phyloP scores from a whole-genome alignment of 2,329 filamentous ascomycete genomes.

The Periconia digitata region DNA sequence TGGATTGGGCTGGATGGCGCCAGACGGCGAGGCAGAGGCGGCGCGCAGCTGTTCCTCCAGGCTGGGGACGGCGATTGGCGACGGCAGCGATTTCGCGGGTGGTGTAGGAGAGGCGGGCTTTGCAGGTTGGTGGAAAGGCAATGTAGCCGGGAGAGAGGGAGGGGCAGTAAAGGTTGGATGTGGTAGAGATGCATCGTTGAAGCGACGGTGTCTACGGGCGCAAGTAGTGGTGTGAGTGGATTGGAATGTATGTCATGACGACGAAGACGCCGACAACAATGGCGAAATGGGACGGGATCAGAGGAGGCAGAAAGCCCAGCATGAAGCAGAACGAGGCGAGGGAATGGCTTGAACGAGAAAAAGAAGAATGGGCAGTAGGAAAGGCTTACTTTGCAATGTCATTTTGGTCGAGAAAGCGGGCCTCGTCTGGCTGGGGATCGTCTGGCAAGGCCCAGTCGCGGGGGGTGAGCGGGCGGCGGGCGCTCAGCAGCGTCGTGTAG shows the following conservation, averaged over 20 bases:
- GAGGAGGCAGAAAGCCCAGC: not conserved
- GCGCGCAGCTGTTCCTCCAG: conserved; percentile 39
- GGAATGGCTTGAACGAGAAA: too few relatives aligned
- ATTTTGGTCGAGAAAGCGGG: conserved; percentile 59
- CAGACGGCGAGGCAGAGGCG: conserved; percentile 39
- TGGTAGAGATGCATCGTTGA: conserved; percentile 58
- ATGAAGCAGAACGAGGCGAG: conserved; percentile 10
- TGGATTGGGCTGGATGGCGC: conserved; percentile 25
- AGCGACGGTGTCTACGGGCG: conserved; percentile 55
- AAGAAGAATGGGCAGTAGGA: conserved; percentile 9
- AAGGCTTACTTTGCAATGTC: conserved; percentile 56
- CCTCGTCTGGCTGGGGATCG: conserved; percentile 54
- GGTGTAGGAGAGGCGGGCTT: conserved; percentile 14
- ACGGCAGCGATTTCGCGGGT: conserved; percentile 25
- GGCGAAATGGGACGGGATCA: not conserved
- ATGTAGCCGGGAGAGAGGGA: conserved; percentile 25
- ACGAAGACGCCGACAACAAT: conserved; percentile 12
- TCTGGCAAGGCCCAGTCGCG: conserved; percentile 58
- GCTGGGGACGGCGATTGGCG: conserved; percentile 21
- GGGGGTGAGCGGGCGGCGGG: conserved; percentile 55
- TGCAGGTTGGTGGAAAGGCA: conserved; percentile 24
- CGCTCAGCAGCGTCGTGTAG: conserved; percentile 65
- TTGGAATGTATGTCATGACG: conserved; percentile 17
- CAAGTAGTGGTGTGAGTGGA: conserved; percentile 32
- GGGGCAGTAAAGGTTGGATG: conserved; percentile 29